phyloP scores from a whole-genome alignment of 2,329 filamentous ascomycete species.

The Penicillium glabrum region DNA sequence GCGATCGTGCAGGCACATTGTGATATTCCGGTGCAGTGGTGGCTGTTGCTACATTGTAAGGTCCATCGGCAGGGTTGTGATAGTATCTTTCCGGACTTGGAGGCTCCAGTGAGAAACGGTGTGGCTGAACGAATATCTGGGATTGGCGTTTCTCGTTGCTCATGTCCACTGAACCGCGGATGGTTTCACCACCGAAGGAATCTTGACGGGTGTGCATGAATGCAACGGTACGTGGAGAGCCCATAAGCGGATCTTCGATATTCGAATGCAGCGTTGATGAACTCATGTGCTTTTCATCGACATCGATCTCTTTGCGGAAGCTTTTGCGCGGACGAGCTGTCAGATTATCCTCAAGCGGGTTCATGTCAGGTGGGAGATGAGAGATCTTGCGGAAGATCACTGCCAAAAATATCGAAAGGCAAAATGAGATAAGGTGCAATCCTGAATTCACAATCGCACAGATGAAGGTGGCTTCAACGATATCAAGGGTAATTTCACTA shows the following conservation, averaged over 20 bases:
- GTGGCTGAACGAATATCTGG: conserved; percentile 48
- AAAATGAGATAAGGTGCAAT: conserved; percentile 69
- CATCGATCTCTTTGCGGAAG: conserved; percentile 62
- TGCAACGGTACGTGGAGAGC: conserved; percentile 58
- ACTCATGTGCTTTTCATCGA: conserved; percentile 63
- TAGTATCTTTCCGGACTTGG: conserved; percentile 32
- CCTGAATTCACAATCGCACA: conserved; percentile 62
- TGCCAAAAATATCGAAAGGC: conserved; percentile 72
- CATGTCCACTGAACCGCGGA: conserved; percentile 52
- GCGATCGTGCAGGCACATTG: conserved; percentile 26
- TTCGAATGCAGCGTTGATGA: conserved; percentile 47
- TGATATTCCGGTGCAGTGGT: conserved; percentile 21
- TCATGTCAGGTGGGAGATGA: conserved; percentile 86
- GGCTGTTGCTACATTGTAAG: conserved; percentile 10
- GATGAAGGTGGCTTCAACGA: conserved; percentile 69
- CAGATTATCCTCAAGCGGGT: conserved; percentile 82
- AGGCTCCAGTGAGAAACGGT: conserved; percentile 32
- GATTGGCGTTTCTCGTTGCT: conserved; percentile 46
- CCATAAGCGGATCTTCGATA: conserved; percentile 45
- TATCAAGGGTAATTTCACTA: conserved; percentile 54
- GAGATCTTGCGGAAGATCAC: conserved; percentile 80
- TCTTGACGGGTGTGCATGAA: conserved; percentile 76
- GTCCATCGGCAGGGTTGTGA: conserved; percentile 26
- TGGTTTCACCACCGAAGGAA: conserved; percentile 59
- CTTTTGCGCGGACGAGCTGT: conserved; percentile 71